Conservation (phyloP, 495 filamentous ascomycete genomes). For the Hypoxylon lenormandii region DNA sequence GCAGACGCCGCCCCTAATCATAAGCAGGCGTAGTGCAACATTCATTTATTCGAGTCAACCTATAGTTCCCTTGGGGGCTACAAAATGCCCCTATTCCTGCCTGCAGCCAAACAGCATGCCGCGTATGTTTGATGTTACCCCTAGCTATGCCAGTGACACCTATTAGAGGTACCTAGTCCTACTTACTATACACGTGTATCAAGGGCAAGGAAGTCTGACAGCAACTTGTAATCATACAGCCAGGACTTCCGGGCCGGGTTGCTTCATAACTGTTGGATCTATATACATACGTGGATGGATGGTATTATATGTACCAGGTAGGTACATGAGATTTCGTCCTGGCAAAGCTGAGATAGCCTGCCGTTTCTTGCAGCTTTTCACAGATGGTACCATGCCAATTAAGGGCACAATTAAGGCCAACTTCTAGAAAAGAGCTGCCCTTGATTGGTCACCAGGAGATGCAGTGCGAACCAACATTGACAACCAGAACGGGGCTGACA, state of each 20-base stretch:
- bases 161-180: not conserved
- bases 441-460: slow-evolving; percentile 36
- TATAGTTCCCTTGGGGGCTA: slow-evolving; percentile 21
- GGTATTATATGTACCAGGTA: too few species aligned
- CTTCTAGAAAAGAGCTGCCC: not conserved
- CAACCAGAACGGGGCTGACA: slow-evolving; percentile 34
- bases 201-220: not conserved
- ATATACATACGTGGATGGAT: too few species aligned
- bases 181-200: not conserved
- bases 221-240: too few species aligned
- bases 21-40: slow-evolving; percentile 1
- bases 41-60: slow-evolving; percentile 15
- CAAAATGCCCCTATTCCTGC: not conserved
- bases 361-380: not conserved
- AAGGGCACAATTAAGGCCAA: slow-evolving; percentile 30
- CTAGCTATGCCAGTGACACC: not conserved
- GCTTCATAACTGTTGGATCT: too few species aligned
- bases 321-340: too few species aligned
- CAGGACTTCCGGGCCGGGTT: too few species aligned
- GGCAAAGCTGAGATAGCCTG: too few species aligned
- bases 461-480: slow-evolving; percentile 39
- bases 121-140: too few species aligned
- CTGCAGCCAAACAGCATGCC: not conserved
- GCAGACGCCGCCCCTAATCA: slow-evolving; percentile 11
- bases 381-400: slow-evolving; percentile 32